Percentiles rank a stretch among this genome's conserved stretches.
phyloP scores from a whole-genome alignment of 495 filamentous ascomycete species.

The Apodospora peruviana region DNA sequence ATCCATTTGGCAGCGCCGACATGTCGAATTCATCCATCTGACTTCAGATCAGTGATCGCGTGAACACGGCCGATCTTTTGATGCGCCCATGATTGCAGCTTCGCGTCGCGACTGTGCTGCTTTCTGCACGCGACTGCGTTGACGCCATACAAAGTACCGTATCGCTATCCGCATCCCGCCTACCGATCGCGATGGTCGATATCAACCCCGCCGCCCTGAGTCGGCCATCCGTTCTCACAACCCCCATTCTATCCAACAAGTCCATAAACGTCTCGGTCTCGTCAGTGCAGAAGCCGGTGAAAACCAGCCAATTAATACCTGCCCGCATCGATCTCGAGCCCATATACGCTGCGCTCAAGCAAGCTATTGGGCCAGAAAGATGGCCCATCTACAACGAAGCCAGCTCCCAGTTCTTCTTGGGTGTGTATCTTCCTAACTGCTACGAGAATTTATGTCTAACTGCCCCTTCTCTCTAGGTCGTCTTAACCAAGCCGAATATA shows the following conservation, averaged over 20 bases:
- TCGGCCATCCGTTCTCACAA: conserved; percentile 57
- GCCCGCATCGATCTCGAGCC: conserved; percentile 86
- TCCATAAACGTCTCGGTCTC: conserved; percentile 52
- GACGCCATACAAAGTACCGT: conserved; percentile 11
- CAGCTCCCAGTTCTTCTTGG: conserved; percentile 72
- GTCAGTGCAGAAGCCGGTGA: conserved; percentile 54
- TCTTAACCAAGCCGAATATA: conserved; percentile 79
- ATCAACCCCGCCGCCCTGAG: conserved; percentile 81
- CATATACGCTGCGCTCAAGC: conserved; percentile 80
- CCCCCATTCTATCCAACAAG: conserved; percentile 56
- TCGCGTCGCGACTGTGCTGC: conserved; percentile 38
- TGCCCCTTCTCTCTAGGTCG: conserved; percentile 57
- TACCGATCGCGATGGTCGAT: conserved; percentile 57
- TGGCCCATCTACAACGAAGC: conserved; percentile 88
- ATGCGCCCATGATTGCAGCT: conserved; percentile 30
- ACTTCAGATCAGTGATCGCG: conserved; percentile 32
- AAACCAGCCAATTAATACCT: conserved; percentile 59
- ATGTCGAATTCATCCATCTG: conserved; percentile 35
- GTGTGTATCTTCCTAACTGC: conserved; percentile 30
- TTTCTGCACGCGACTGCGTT: conserved; percentile 37
- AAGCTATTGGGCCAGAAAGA: conserved; percentile 67
- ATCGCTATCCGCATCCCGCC: not conserved
- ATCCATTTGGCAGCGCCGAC: conserved; percentile 25
- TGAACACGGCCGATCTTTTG: conserved; percentile 21
- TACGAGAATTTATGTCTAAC: too few species aligned